phyloP scores from a whole-genome alignment of 257 asterid genomes.

The Nicotiana noctiflora region DNA sequence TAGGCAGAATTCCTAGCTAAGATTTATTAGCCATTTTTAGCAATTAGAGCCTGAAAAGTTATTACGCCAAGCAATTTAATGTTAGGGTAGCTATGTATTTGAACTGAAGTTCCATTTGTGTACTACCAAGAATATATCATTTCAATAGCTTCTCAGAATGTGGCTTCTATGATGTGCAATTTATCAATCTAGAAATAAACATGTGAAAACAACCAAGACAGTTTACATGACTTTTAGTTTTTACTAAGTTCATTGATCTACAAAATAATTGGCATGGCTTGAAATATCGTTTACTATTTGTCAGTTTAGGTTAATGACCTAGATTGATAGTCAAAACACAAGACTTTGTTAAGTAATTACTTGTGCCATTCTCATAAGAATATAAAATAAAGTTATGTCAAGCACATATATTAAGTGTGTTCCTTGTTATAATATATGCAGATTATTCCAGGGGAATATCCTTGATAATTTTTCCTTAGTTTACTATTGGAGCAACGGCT shows the following conservation, averaged over 20 bases:
- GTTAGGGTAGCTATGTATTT: background rate
- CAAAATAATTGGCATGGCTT: background rate
- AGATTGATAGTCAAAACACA: background rate
- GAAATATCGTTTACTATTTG: background rate
- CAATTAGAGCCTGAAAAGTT: background rate
- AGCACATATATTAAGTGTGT: background rate
- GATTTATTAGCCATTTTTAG: background rate
- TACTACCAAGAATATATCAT: background rate
- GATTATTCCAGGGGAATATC: background rate
- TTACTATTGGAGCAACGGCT: background rate
- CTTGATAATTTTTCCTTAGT: background rate
- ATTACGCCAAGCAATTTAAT: background rate
- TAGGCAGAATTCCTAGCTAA: background rate
- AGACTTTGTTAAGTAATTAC: background rate
- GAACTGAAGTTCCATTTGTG: background rate
- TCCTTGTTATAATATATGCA: background rate
- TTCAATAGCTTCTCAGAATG: background rate
- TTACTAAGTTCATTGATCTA: background rate
- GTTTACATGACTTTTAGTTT: background rate
- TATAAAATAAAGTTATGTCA: background rate
- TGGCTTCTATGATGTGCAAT: background rate
- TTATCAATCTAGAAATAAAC: background rate
- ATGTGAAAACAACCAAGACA: background rate
- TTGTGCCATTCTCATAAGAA: background rate
- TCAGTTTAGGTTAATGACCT: background rate